Conservation (phyloP, 805 yeast species). For the Candida caryicola region DNA sequence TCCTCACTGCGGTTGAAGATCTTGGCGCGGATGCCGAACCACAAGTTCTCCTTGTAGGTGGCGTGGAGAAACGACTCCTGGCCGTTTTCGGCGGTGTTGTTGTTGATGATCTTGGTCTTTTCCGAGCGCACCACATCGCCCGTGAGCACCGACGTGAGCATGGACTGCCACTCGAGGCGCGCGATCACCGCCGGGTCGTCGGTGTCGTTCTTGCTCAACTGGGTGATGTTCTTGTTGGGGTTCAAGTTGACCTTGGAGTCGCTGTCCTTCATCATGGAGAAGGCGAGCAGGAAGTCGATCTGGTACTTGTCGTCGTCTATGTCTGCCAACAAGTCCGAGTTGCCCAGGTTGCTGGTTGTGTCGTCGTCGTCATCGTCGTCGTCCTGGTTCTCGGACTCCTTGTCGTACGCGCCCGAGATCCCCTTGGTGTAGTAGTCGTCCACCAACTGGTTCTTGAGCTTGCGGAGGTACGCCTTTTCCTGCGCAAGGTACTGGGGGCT, state of each 20-base stretch:
- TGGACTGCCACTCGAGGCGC: conserved; percentile 92
- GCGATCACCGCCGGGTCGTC: conserved; percentile 58
- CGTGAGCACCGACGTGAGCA: conserved; percentile 84
- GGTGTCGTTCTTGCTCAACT: conserved; percentile 35
- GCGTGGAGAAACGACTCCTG: conserved; percentile 52
- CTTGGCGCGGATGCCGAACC: conserved; percentile 87
- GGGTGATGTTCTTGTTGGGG: conserved; percentile 33
- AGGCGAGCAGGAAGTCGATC: conserved; percentile 44
- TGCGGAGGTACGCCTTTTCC: conserved; percentile 63
- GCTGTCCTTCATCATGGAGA: conserved; percentile 31
- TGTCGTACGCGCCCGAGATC: conserved; percentile 42
- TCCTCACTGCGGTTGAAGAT: conserved; percentile 74
- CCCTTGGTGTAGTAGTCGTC: conserved; percentile 77
- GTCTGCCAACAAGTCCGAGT: conserved; percentile 35
- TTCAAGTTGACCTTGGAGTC: conserved; percentile 7
- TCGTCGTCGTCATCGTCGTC: conserved; percentile 24
- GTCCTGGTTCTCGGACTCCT: conserved; percentile 23
- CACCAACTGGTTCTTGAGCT: conserved; percentile 55
- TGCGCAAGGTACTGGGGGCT: conserved; percentile 52
- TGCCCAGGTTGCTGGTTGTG: conserved; percentile 36
- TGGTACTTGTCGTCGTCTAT: conserved; percentile 45
- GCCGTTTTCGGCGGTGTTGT: conserved; percentile 32
- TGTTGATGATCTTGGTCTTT: conserved; percentile 69
- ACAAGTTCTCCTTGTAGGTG: conserved; percentile 65
- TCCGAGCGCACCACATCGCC: conserved; percentile 94